Evolutionary conservation across 441 rosid species (phyloP), one percentile per base, ranked within the genome.

Genomic region (Cnidoscolus chayamansa): DNA sequence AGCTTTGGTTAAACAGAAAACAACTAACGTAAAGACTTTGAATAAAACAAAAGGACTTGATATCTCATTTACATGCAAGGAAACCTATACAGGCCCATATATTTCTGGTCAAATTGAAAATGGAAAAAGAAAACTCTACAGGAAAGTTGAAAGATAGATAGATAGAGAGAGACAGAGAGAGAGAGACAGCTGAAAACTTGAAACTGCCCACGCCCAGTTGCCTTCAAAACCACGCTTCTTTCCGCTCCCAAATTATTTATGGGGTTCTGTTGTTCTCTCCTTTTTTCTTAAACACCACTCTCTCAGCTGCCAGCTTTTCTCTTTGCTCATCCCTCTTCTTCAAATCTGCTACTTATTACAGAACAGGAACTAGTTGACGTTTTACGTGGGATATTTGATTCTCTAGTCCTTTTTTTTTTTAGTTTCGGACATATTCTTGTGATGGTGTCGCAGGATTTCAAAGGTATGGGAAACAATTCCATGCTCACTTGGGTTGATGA

Each of bases 211-310:
- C 51, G 74, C 2, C 58, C 40, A 82, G 86, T 81, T 87, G 85
- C 86, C 88, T 87, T 80, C 69, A 71, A 67, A 60, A 17, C 82
- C 88, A 87, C 90, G 90, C 79, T 83, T 83, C 94, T 86, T 60
- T 20, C 63, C 58, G 77, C 74, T 51, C 63, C 20, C 35, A 76
- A 73, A 72, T 49, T 81, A 80, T 85, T 84, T 77, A 86, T 80
- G 75, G 74, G 70, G 74, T 68, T 78, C 76, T 76, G 74, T 76
- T 37, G 55, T 65, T 55, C 70, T 35, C 72, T 55, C n/a, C 47
- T 50, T 67, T 71, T 74, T 71, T 58, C 63, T 76, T 79, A 57
- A 30, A 56, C 63, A 73, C 54, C 77, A 49, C 69, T 80, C 73
- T 40, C 15, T 7, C n/a, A 71, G 74, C 76, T 48, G 63, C 40